These are phyloP conservation scores for Brassica hybrid DNA, from an alignment of 441 rosid genomes.

Conservation along the genomic window DNA sequence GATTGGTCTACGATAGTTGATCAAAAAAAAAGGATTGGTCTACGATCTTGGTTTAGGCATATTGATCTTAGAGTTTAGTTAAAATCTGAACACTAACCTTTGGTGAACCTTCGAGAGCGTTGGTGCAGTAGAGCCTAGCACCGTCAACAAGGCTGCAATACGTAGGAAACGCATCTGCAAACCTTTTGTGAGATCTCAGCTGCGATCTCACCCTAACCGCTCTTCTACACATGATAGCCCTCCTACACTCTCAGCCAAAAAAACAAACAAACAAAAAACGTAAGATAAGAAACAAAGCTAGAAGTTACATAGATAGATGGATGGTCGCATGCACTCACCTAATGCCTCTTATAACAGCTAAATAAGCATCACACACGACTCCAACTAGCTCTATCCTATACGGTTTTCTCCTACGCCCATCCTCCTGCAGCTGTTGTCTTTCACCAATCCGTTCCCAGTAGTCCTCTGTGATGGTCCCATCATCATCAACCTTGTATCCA, in stretches of 20 bases:
- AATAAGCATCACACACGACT: slow-evolving; percentile 86
- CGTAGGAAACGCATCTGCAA: slow-evolving; percentile 79
- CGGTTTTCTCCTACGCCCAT: slow-evolving; percentile 65
- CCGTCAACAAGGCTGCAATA: slow-evolving; percentile 78
- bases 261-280: no score
- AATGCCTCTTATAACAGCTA: slow-evolving; percentile 89
- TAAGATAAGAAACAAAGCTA: no score
- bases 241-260: slow-evolving; percentile 50
- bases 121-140: slow-evolving; percentile 82
- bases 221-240: slow-evolving; percentile 86
- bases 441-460: slow-evolving; percentile 84
- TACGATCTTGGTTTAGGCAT: slow-evolving; percentile 3
- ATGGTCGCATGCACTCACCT: slow-evolving; percentile 50
- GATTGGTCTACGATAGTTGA: no score
- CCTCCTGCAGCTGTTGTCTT: slow-evolving; percentile 60
- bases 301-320: not conserved
- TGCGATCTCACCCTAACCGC: slow-evolving; percentile 86
- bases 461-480: slow-evolving; percentile 71
- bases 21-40: not conserved
- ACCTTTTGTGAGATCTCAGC: slow-evolving; percentile 84
- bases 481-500: slow-evolving; percentile 62
- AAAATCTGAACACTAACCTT: slow-evolving; percentile 52
- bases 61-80: not conserved
- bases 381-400: slow-evolving; percentile 92
- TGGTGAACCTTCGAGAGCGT: slow-evolving; percentile 82